Evolutionary conservation across 768 basidiomycete species (phyloP).

Genomic region (Leccinellum albellum): DNA sequence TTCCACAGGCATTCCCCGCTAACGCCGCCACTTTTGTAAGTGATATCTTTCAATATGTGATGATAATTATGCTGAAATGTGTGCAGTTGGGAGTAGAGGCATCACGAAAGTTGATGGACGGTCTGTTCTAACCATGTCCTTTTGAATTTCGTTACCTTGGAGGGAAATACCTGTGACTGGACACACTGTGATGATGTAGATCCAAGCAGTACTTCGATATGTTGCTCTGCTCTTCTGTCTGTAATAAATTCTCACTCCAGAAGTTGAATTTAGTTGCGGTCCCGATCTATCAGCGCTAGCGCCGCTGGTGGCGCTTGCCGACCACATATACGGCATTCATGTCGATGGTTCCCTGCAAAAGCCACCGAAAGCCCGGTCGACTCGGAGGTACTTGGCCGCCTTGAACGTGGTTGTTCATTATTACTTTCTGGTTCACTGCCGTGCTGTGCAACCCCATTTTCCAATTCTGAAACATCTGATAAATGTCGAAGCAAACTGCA

Average conservation of each 20-base stretch:
- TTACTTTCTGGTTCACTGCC: background rate
- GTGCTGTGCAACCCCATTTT: background rate
- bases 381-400: background rate
- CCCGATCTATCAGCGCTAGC: no score
- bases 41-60: conserved; percentile 14
- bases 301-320: no score
- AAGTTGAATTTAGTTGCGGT: background rate
- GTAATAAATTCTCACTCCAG: conserved; percentile 8
- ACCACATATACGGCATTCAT: background rate
- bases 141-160: conserved; percentile 1
- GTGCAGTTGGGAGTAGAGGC: conserved; percentile 86
- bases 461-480: background rate
- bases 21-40: conserved; percentile 92
- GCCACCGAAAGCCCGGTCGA: background rate
- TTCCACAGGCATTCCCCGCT: conserved; percentile 85
- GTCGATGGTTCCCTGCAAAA: background rate
- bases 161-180: conserved; percentile 3
- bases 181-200: conserved; percentile 3
- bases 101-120: conserved; percentile 79
- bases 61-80: background rate
- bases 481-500: conserved; percentile 19
- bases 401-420: conserved; percentile 4
- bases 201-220: conserved; percentile 5
- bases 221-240: background rate
- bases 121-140: conserved; percentile 41